Base-by-base conservation (phyloP, 2,329 filamentous ascomycete genomes). In the Cladosporium sphaerospermum region DNA sequence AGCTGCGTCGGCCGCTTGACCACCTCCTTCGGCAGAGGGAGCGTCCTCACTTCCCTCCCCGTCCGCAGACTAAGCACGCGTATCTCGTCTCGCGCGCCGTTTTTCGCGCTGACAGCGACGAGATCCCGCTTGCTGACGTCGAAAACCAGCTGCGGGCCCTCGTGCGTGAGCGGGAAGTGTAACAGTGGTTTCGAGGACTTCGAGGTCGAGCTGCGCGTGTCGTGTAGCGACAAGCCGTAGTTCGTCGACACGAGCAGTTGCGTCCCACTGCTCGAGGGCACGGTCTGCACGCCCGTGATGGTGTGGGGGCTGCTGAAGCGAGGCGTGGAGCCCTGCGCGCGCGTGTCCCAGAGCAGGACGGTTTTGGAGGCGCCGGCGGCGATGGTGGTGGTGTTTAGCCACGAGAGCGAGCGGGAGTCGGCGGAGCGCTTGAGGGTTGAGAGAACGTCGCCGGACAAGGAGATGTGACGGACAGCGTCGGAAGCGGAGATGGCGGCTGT, bases 341-440 rank as follows among this genome's bases (percentile, higher is more conserved):
- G 55, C 2, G 42, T 46, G 44, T 68, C 66, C 55, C 60, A 66
- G 3, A 68, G 57, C 5, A 52, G 54, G 3, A 74, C 65, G 3
- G 55, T 62, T 9, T 69, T 60, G 3, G 70, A 63, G 13, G 61
- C 60, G 7, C 70, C 70, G 2, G 66, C 52, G 2, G 62, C 62
- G 16, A 73, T 37, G 6, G 62, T 63, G 7, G 57, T 67, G 9
- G 59, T 56, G 1, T 59, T 62, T 2, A 70, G 57, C 69, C 69
- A 73, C 16, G 23, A 41, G 36, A 34, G 14, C 16, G 33, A 46
- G 32, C 43, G 55, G 23, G 32, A 5, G 43, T 49, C 28, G 49
- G 32, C 10, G 18, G 28, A 23, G 23, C 34, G 47, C 13, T 2
- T 31, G 5, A 46, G 34, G 7, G 55, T 45, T 8, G 53, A 11